phyloP scores from a whole-genome alignment of 1,284 basidiomycete species.

The Rhodotorula sp. region DNA sequence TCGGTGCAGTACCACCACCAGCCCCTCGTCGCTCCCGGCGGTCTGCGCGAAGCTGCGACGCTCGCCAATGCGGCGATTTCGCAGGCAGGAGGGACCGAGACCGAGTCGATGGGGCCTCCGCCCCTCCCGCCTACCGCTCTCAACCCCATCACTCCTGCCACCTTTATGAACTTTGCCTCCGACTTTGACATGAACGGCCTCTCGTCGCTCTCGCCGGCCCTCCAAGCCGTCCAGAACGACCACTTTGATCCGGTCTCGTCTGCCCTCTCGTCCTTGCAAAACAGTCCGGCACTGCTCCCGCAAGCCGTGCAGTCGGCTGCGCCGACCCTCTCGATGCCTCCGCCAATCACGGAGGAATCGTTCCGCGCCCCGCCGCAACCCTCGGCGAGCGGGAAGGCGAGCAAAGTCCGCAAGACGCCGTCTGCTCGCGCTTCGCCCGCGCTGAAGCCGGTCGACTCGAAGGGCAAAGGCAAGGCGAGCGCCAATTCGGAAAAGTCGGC shows the following conservation, averaged over 20 bases:
- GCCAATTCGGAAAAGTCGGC: background rate
- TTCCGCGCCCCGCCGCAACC: constrained; percentile 2
- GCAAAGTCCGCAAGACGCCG: constrained; percentile 10
- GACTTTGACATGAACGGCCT: constrained; percentile 27
- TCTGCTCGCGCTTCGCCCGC: constrained; percentile 21
- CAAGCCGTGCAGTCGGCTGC: background rate
- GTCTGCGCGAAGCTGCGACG: background rate
- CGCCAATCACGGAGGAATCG: constrained; percentile 1
- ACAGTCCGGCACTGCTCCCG: constrained; percentile 17
- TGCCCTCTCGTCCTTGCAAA: constrained; percentile 7
- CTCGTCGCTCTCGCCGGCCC: constrained; percentile 28
- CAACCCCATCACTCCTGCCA: constrained; percentile 42
- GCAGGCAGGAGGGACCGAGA: constrained; percentile 5
- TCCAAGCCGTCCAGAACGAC: background rate
- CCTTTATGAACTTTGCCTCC: constrained; percentile 43
- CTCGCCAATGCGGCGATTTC: background rate
- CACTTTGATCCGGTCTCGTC: background rate
- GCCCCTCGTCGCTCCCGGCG: background rate
- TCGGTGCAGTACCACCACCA: background rate
- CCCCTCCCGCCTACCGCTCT: constrained; percentile 15
- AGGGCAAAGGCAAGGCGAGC: constrained; percentile 22
- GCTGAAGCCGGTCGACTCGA: constrained; percentile 22
- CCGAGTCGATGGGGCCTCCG: constrained; percentile 39
- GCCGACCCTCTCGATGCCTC: background rate
- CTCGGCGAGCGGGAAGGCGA: constrained; percentile 8